Percentiles rank a stretch among this genome's conserved stretches.
phyloP scores from a whole-genome alignment of 164 flowering plant genomes.

The Paratinospora sagittata region DNA sequence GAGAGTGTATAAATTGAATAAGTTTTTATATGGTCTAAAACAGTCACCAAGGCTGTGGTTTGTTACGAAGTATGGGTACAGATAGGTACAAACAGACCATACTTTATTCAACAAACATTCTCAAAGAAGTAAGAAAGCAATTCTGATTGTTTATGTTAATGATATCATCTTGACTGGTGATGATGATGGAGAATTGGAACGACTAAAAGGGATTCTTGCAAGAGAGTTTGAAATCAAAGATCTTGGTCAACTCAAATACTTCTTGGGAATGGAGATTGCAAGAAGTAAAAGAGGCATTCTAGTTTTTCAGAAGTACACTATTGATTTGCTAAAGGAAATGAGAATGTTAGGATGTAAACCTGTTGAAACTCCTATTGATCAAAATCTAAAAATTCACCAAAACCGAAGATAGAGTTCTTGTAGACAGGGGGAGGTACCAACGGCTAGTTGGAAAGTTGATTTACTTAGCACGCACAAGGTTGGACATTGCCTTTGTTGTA shows the following conservation, averaged over 20 bases:
- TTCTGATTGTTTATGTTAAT: constrained; percentile 7
- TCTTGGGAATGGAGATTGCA: no score
- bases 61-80: not conserved
- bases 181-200: not conserved
- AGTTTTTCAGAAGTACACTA: not conserved
- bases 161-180: not conserved
- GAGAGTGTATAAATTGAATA: no score
- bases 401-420: not conserved
- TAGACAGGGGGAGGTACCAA: not conserved
- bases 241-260: not conserved
- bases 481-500: no score
- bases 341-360: constrained; percentile 2
- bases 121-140: not conserved
- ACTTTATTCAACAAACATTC: not conserved
- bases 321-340: not conserved
- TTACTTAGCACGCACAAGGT: not conserved
- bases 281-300: not conserved
- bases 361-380: not conserved
- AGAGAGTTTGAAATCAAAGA: not conserved
- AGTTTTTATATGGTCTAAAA: no score
- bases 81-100: not conserved
- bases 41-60: no score
- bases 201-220: not conserved
- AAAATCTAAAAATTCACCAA: not conserved
- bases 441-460: not conserved